Evolutionary conservation across 441 rosid species (phyloP), one percentile per base, ranked within the genome.

Genomic region (Sinapis alba): DNA sequence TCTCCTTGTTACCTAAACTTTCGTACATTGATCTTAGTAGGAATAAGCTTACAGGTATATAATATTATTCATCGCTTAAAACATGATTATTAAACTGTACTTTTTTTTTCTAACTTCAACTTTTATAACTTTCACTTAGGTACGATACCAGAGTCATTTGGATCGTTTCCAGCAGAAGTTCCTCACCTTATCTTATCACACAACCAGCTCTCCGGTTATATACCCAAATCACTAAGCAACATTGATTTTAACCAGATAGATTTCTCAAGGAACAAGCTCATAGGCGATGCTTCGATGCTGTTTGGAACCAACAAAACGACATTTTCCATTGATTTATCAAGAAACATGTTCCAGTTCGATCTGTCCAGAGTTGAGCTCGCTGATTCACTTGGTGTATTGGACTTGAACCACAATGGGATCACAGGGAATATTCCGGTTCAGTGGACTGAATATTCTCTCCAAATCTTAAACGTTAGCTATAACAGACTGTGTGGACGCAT

Each of bases 401-500:
- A 85, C 68, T 10, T 88, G 16, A 83, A 78, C 19, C 90, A 88
- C 43, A 88, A 88, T 76, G 74, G 68, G 74, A 75, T 85, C 53
- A 72, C 71, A 11, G 90, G 92, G 45, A 75, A 26, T 41, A 69
- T 88, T 26, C 90, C 92, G 23, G 51, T 43, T 65, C 69, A 65
- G 7, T 15, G 83, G 85, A 62, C 80, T 7, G 59, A 64, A 18
- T 1, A 13, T 69, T 12, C 62, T 21, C 56, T 84, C 69, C 83
- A 73, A 60, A 7, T 9, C 1, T 45, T 87, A 19, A 79, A 89
- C 45, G 87, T 89, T 62, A 89, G 91, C 78, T 89, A 87, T 47
- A 89, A 90, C 71, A 73, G 68, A 74, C 75, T 88, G 15, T 90
- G 92, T 73, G 90, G 89, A 2, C 10, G 41, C 73, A 90, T 90